These are phyloP conservation scores for Colletotrichum karsti DNA, from an alignment of 2,329 filamentous ascomycete species.

Conservation along the genomic window DNA sequence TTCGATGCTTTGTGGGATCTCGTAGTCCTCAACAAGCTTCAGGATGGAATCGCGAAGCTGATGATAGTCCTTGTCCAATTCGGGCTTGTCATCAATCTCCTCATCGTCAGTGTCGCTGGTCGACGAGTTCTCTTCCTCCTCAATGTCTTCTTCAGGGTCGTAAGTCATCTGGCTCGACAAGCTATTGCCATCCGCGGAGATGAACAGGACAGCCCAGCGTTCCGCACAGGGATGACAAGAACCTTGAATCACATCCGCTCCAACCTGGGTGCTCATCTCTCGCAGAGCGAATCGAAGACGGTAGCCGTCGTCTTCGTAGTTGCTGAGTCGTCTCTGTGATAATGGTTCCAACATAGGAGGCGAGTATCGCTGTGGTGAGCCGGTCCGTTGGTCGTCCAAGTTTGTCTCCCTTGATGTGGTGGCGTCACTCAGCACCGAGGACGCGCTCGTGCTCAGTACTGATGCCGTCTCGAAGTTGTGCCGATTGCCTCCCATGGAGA, in stretches of 20 bases:
- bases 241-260: constrained; percentile 70
- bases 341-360: constrained; percentile 57
- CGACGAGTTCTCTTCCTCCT: constrained; percentile 69
- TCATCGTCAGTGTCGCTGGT: constrained; percentile 71
- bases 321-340: constrained; percentile 52
- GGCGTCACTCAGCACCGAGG: constrained; percentile 75
- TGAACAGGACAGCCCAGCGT: constrained; percentile 83
- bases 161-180: constrained; percentile 78
- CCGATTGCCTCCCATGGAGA: constrained; percentile 65
- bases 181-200: constrained; percentile 75
- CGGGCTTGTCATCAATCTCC: constrained; percentile 65
- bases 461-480: constrained; percentile 73
- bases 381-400: constrained; percentile 62
- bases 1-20: constrained; percentile 75
- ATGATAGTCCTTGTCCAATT: constrained; percentile 82
- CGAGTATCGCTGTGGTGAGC: constrained; percentile 63
- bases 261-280: constrained; percentile 74
- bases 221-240: constrained; percentile 83
- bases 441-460: constrained; percentile 76
- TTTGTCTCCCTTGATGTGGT: constrained; percentile 72
- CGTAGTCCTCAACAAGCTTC: constrained; percentile 83
- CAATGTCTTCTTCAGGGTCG: constrained; percentile 71
- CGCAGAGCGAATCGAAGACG: constrained; percentile 73
- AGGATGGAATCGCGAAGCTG: constrained; percentile 82
- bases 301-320: constrained; percentile 71